Evolutionary conservation across 1,284 basidiomycete species (phyloP).

Genomic region (Earliella scabrosa): DNA sequence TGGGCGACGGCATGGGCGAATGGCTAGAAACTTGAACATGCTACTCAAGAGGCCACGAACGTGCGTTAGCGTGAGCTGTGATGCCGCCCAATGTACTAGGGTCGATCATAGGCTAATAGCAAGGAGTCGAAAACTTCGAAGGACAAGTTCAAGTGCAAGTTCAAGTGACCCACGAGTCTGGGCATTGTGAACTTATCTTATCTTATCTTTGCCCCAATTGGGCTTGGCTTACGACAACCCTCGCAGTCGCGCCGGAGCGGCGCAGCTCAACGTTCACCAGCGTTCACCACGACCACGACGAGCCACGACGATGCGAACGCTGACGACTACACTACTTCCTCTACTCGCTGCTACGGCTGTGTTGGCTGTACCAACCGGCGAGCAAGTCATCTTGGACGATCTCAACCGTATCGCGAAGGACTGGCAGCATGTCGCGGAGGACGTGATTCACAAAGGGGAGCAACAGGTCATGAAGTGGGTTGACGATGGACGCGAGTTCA

Average conservation of each 20-base stretch:
- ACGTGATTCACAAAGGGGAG: conserved; percentile 15
- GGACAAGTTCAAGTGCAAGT: background rate
- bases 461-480: conserved; percentile 20
- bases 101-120: too few relatives aligned
- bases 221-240: background rate
- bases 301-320: conserved; percentile 22
- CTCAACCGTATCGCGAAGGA: conserved; percentile 12
- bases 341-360: conserved; percentile 17
- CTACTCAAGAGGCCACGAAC: too few relatives aligned
- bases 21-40: too few relatives aligned
- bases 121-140: too few relatives aligned
- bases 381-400: conserved; percentile 21
- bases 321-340: conserved; percentile 15
- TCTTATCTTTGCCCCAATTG: background rate
- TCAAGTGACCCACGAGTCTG: background rate
- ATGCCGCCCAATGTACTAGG: too few relatives aligned
- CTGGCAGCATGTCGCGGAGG: conserved; percentile 17
- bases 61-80: too few relatives aligned
- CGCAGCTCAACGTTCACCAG: too few relatives aligned
- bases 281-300: conserved; percentile 5
- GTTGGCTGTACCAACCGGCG: conserved; percentile 20
- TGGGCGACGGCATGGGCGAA: too few relatives aligned
- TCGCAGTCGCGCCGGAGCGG: too few relatives aligned
- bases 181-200: background rate
- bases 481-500: conserved; percentile 19